Evolutionary conservation across 208 protist species (phyloP).

Genomic region (Spongospora subterranea): DNA sequence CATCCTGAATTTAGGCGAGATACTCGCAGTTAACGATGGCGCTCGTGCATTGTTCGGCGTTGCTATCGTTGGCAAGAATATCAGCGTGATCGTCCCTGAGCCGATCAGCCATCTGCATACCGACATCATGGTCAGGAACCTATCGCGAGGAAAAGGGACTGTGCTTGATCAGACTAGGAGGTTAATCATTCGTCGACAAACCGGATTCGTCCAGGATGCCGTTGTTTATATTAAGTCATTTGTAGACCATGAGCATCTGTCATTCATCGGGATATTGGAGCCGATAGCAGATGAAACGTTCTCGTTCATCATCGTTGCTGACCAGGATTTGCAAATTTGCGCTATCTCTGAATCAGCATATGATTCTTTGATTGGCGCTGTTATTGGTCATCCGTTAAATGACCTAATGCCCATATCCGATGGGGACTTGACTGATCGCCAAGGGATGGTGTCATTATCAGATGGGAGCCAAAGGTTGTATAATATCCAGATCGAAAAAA

Average conservation of each 20-base stretch:
- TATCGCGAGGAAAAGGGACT: not conserved
- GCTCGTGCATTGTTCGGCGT: not conserved
- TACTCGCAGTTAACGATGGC: not conserved
- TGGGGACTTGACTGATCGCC: too few species aligned
- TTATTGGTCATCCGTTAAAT: not conserved
- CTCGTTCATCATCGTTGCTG: not conserved
- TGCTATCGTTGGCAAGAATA: not conserved
- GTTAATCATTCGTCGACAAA: not conserved
- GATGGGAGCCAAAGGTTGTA: not conserved
- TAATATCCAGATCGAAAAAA: not conserved
- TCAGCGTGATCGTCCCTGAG: not conserved
- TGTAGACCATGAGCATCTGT: not conserved
- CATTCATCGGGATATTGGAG: not conserved
- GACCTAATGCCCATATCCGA: not conserved
- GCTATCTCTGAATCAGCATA: not conserved
- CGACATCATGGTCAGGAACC: not conserved
- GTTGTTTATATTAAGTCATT: not conserved
- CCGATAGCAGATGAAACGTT: not conserved
- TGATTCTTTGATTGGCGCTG: not conserved
- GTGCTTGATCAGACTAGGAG: not conserved
- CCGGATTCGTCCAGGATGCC: not conserved
- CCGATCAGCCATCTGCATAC: not conserved
- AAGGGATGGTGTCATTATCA: not conserved
- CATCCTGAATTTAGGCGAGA: not conserved
- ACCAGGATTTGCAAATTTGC: not conserved